Evolutionary conservation across 129 eudicot genomes (phyloP).

Genomic region (Kitagawia praeruptora): DNA sequence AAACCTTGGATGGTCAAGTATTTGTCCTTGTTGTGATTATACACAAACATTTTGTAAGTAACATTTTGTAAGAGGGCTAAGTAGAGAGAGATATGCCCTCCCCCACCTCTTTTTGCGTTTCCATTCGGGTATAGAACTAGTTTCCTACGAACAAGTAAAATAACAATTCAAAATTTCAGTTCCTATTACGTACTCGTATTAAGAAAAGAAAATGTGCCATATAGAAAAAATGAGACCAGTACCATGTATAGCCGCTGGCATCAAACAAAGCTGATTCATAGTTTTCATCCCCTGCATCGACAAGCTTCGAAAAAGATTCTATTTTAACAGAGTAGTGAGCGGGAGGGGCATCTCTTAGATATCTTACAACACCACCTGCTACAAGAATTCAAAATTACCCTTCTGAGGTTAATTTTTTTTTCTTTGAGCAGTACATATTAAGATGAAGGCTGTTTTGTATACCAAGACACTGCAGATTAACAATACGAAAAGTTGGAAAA

Average conservation of each 20-base stretch:
- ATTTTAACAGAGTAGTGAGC: neutral
- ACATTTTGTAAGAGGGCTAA: neutral
- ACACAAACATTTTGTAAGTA: neutral
- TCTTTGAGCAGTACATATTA: neutral
- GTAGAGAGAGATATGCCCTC: neutral
- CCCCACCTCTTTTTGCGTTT: neutral
- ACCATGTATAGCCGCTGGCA: neutral
- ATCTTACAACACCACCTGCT: neutral
- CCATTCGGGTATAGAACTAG: neutral
- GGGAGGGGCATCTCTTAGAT: neutral
- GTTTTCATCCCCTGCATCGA: neutral
- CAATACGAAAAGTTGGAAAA: neutral
- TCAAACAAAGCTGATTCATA: neutral
- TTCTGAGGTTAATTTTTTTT: no score
- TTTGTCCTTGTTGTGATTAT: neutral
- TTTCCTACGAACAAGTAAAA: neutral
- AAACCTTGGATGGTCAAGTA: conserved; percentile 5
- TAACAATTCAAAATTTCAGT: no score
- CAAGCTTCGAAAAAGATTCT: neutral
- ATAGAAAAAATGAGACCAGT: neutral
- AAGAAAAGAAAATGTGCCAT: no score
- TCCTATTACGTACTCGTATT: no score
- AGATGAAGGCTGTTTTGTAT: neutral
- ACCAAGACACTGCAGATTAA: no score
- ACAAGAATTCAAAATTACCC: neutral